Conservation (phyloP, 805 yeast species). For the Ogataea minuta region DNA sequence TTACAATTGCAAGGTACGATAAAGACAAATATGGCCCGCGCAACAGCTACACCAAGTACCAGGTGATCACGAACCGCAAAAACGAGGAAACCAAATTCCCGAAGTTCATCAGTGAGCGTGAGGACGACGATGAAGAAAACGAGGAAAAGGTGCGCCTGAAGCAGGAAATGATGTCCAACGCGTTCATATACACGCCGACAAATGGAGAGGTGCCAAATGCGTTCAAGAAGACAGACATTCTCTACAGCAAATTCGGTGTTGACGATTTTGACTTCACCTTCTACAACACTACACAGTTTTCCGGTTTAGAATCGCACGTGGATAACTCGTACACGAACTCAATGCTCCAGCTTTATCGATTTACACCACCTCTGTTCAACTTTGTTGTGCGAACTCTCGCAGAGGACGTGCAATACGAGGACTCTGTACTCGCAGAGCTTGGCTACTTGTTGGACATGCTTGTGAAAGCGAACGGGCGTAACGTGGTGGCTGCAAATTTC, state of each 20-base stretch:
- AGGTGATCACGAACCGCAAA: constrained; percentile 34
- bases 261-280: constrained; percentile 89
- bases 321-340: constrained; percentile 79
- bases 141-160: constrained; percentile 24
- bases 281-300: constrained; percentile 67
- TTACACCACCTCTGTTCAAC: constrained; percentile 71
- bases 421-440: constrained; percentile 68
- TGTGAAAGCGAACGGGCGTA: constrained; percentile 71
- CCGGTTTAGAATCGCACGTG: constrained; percentile 89
- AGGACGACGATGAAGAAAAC: constrained; percentile 31
- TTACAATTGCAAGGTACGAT: constrained; percentile 51
- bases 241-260: constrained; percentile 87
- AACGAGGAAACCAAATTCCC: constrained; percentile 35
- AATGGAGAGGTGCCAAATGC: constrained; percentile 63
- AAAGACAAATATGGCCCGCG: constrained; percentile 55
- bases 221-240: constrained; percentile 69
- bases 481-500: constrained; percentile 81
- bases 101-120: constrained; percentile 61
- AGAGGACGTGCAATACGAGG: constrained; percentile 44
- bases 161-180: constrained; percentile 18
- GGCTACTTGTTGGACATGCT: constrained; percentile 94
- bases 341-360: constrained; percentile 74
- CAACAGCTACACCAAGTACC: constrained; percentile 45
- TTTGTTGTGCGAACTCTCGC: constrained; percentile 56
- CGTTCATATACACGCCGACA: constrained; percentile 33